Percentiles rank a stretch among this genome's conserved stretches.
These are phyloP conservation scores for Penicillium sp. DNA, from an alignment of 2,329 filamentous ascomycete genomes.

Conservation along the genomic window DNA sequence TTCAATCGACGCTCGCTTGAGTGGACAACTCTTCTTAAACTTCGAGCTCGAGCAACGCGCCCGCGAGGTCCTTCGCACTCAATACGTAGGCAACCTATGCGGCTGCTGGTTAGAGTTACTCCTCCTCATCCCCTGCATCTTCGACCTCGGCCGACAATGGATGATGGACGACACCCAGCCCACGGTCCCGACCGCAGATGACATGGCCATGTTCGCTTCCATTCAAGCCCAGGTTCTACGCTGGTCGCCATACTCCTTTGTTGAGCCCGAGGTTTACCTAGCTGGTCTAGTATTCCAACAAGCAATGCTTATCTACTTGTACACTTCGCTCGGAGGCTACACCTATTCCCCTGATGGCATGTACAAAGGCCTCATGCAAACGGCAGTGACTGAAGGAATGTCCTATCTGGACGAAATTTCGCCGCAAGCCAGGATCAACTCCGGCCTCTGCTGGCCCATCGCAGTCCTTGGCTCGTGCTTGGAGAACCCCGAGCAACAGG, in stretches of 20 bases:
- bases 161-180: constrained; percentile 37
- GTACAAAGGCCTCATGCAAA: constrained; percentile 35
- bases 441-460: constrained; percentile 44
- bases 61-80: constrained; percentile 33
- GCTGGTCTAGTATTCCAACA: constrained; percentile 55
- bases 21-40: constrained; percentile 41
- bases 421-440: constrained; percentile 40
- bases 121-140: constrained; percentile 40
- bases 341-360: constrained; percentile 35
- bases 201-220: constrained; percentile 53
- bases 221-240: constrained; percentile 52
- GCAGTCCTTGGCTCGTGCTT: constrained; percentile 41
- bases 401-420: constrained; percentile 34
- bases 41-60: constrained; percentile 53
- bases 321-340: constrained; percentile 37
- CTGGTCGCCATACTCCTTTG: constrained; percentile 47
- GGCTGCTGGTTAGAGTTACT: constrained; percentile 42
- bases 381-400: constrained; percentile 37
- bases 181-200: constrained; percentile 44
- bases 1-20: constrained; percentile 46
- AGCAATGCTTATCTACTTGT: constrained; percentile 53
- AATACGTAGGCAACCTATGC: constrained; percentile 41
- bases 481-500: constrained; percentile 28
- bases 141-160: constrained; percentile 44
- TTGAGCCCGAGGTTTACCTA: constrained; percentile 47